These are phyloP conservation scores for Suaeda aralocaspica DNA, from an alignment of 148 eudicot genomes.

Conservation along the genomic window DNA sequence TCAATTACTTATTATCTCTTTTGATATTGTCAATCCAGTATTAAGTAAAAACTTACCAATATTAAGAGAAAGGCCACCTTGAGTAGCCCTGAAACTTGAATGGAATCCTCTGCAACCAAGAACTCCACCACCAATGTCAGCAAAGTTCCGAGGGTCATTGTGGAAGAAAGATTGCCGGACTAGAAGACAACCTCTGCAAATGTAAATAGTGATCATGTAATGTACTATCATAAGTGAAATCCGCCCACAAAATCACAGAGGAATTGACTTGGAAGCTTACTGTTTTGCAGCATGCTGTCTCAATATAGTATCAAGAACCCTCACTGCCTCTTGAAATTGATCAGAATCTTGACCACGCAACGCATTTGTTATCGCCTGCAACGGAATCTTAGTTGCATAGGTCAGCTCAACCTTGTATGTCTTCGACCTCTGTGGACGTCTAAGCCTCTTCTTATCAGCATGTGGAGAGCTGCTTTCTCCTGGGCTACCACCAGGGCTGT, in stretches of 20 bases:
- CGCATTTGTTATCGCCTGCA: slow-evolving; percentile 47
- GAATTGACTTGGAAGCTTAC: slow-evolving; percentile 30
- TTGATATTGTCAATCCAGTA: no score
- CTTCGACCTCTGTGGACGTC: slow-evolving; percentile 32
- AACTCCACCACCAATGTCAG: slow-evolving; percentile 51
- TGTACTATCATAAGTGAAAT: not conserved
- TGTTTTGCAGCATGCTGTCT: slow-evolving; percentile 57
- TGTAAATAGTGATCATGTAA: not conserved
- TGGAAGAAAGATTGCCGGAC: slow-evolving; percentile 57
- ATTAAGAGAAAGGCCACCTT: slow-evolving; percentile 47
- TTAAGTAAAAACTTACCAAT: slow-evolving; percentile 42
- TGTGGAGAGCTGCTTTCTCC: slow-evolving; percentile 25
- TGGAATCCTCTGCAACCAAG: slow-evolving; percentile 50
- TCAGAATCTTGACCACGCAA: slow-evolving; percentile 48
- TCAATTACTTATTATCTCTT: no score
- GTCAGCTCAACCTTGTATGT: slow-evolving; percentile 41
- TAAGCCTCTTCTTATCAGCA: slow-evolving; percentile 37
- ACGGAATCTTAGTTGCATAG: slow-evolving; percentile 43
- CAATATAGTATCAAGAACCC: slow-evolving; percentile 50
- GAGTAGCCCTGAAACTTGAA: slow-evolving; percentile 55
- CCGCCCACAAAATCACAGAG: not conserved
- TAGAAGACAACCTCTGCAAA: slow-evolving; percentile 48
- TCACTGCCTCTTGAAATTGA: slow-evolving; percentile 45
- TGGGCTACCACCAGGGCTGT: slow-evolving; percentile 24
- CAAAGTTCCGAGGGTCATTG: slow-evolving; percentile 39